Evolutionary conservation across 164 flowering plant species (phyloP).

Genomic region (Litsea cubeba): DNA sequence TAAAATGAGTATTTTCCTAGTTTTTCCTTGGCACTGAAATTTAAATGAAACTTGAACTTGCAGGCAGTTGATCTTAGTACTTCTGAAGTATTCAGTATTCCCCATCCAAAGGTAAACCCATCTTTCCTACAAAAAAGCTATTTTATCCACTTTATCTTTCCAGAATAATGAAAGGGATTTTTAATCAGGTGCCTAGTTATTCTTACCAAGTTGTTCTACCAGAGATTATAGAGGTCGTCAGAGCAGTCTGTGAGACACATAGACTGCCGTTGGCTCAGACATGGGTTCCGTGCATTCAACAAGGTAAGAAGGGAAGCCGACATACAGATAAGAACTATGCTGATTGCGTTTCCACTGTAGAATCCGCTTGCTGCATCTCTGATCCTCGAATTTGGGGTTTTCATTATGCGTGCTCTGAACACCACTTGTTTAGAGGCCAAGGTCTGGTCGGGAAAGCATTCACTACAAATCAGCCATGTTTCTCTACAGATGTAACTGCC

Average conservation of each 20-base stretch:
- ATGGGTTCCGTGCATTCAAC: slow-evolving; percentile 73
- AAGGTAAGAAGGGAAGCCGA: slow-evolving; percentile 59
- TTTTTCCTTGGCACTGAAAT: not conserved
- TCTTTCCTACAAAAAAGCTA: not conserved
- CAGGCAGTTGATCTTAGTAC: slow-evolving; percentile 91
- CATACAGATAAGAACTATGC: slow-evolving; percentile 61
- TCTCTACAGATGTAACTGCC: slow-evolving; percentile 52
- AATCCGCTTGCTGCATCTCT: slow-evolving; percentile 58
- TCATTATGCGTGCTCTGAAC: slow-evolving; percentile 84
- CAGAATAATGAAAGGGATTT: slow-evolving; percentile 7
- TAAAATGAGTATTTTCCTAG: not conserved
- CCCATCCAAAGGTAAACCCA: slow-evolving; percentile 40
- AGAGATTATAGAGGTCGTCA: slow-evolving; percentile 63
- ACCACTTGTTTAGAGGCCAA: slow-evolving; percentile 78
- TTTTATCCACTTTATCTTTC: not conserved
- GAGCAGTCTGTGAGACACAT: slow-evolving; percentile 61
- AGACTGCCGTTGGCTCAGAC: slow-evolving; percentile 83
- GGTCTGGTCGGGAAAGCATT: slow-evolving; percentile 79
- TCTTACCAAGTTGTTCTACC: slow-evolving; percentile 42
- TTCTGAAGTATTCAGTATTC: slow-evolving; percentile 30
- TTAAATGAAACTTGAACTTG: slow-evolving; percentile 4
- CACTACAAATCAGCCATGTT: slow-evolving; percentile 69
- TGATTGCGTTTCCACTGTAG: slow-evolving; percentile 64
- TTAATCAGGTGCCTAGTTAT: slow-evolving; percentile 34
- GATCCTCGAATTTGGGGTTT: slow-evolving; percentile 50